Evolutionary conservation across 2,329 filamentous ascomycete genomes (phyloP).

Genomic region (Blastomyces silverae): DNA sequence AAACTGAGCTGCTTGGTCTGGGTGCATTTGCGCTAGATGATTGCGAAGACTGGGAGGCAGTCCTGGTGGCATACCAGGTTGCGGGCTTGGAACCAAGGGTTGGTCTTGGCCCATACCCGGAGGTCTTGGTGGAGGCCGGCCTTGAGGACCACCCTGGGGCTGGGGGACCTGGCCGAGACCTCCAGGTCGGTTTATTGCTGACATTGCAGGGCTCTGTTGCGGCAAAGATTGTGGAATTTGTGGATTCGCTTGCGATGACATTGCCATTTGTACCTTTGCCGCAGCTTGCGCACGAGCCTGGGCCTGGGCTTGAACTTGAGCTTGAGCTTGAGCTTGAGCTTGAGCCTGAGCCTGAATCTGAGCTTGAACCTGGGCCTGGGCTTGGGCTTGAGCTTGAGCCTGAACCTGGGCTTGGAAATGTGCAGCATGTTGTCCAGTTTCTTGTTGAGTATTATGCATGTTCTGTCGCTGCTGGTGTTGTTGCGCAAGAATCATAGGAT

Average conservation of each 20-base stretch:
- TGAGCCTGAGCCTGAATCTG: background rate
- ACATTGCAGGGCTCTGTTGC: constrained; percentile 38
- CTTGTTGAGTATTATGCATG: constrained; percentile 40
- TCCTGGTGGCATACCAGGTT: constrained; percentile 31
- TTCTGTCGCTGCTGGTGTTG: constrained; percentile 39
- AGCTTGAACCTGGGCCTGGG: background rate
- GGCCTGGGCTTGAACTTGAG: constrained; percentile 32
- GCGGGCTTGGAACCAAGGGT: constrained; percentile 28
- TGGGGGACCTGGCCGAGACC: constrained; percentile 37
- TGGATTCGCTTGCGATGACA: constrained; percentile 38
- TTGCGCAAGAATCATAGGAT: constrained; percentile 38
- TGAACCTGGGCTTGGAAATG: constrained; percentile 25
- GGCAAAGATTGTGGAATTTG: constrained; percentile 36
- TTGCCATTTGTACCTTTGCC: constrained; percentile 41
- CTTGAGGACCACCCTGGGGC: constrained; percentile 30
- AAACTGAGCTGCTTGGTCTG: constrained; percentile 32
- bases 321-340: background rate
- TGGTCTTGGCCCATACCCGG: constrained; percentile 33
- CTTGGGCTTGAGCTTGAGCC: background rate
- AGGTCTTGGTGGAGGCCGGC: constrained; percentile 32
- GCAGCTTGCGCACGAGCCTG: constrained; percentile 39
- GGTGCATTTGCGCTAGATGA: constrained; percentile 32
- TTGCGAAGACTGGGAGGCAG: constrained; percentile 34
- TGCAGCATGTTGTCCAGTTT: constrained; percentile 34
- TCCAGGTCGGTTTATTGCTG: constrained; percentile 42